Conservation (phyloP, 2,329 filamentous ascomycete species). For the Bipolaris zeicola region DNA sequence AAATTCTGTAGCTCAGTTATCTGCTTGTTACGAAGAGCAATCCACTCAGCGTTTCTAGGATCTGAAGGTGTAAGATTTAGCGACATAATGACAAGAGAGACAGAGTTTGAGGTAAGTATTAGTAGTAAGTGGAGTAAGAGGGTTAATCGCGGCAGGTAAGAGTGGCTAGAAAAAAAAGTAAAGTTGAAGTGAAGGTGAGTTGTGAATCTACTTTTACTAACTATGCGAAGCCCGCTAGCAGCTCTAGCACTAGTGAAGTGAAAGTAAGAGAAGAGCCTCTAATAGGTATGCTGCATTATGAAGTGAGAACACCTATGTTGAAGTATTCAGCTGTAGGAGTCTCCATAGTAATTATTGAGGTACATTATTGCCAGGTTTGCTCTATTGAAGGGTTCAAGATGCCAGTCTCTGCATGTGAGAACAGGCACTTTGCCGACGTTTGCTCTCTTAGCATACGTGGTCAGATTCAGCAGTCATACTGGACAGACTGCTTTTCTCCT, state of each 20-base stretch:
- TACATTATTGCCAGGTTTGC: too few species aligned
- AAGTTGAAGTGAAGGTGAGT: constrained; percentile 6
- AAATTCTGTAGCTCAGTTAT: background rate
- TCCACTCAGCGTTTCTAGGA: constrained; percentile 4
- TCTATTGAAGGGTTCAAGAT: too few species aligned
- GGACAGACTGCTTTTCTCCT: too few species aligned
- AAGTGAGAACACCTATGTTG: background rate
- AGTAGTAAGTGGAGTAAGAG: background rate
- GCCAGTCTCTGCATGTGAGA: too few species aligned
- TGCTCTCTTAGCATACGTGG: too few species aligned
- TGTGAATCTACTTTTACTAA: background rate
- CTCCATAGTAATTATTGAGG: too few species aligned
- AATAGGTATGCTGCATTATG: background rate
- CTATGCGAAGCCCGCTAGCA: background rate
- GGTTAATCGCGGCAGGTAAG: too few species aligned
- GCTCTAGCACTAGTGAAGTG: background rate
- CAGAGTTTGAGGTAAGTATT: background rate
- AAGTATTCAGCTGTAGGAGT: too few species aligned
- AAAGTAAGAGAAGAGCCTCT: background rate
- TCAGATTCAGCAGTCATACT: too few species aligned
- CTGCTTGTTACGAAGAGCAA: constrained; percentile 6
- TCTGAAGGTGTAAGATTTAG: background rate
- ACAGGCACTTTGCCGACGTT: too few species aligned
- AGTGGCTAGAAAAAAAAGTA: too few species aligned
- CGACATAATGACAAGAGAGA: background rate